Base-by-base conservation (phyloP, 1,284 basidiomycete species). In the Ustilago lituana region DNA sequence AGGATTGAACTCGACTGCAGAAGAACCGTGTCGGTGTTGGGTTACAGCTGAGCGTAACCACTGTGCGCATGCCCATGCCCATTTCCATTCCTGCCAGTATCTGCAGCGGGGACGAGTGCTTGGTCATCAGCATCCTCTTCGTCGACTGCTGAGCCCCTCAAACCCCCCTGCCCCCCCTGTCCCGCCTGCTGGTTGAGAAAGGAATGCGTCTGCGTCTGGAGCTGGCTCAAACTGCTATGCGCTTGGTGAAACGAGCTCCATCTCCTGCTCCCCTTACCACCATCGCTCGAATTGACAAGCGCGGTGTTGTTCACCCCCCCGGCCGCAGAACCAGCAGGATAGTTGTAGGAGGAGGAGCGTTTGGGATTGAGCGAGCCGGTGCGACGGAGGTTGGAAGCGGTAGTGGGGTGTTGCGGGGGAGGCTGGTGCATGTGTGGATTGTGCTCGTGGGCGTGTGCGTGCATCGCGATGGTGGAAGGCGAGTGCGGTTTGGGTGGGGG, bases 101-200 rank as follows among this genome's bases (percentile, higher is more conserved):
- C 12, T 12, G 27, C 7, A 7, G 27, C 27, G 12, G 33, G 15
- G 17, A 23, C 40, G 19, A 47, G 50, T 24, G 41, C 53, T n/a
- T 49, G 40, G 4, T 53, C 61, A 43, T 65, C 62, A 11, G 53
- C 61, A 41, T 68, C 65, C 40, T 68, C 59, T 27, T 68, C 65
- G 24, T 68, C 65, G 17, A 68, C 50, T 0, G 65, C 65, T 0
- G 45, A 50, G 0, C 65, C 65, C 2, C 59, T 35, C 31, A 68
- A 22, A 40, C 44, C 53, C n/a, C 48, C 24, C 20, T 32, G 19
- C 23, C 12, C 31, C n/a, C n/a, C n/a, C n/a, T n/a, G n/a, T n/a
- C n/a, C 38, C 15, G 5, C 24, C 17, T 37, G 7, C 17, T 38
- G n/a, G 5, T 44, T 17, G 14, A 44, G n/a, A 15, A 37, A 53